Base-by-base conservation (phyloP, 345 rosid genomes). In the Salix purpurea region DNA sequence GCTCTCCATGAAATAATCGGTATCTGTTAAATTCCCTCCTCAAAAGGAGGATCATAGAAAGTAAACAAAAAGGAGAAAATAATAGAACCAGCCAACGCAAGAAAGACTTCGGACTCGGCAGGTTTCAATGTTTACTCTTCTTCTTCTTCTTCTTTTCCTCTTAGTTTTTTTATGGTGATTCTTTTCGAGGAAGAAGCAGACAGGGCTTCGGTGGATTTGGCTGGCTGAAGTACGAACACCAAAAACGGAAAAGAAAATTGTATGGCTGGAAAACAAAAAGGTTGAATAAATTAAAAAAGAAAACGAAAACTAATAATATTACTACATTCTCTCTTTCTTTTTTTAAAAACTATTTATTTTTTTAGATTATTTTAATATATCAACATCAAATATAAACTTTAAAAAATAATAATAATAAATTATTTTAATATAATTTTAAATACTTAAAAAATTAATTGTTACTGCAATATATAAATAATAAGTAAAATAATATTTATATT, bases 1-100 rank as follows among this genome's bases (percentile, higher is more conserved):
- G 62, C 87, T 88, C 83, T 96, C 98, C 99, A 96, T 95, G 76
- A 79, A 10, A 23, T 26, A 4, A 21, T 24, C 40, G n/a, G 18
- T 64, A 23, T 60, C 78, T 69, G 76, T 74, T 50, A 39, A 65
- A 26, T 70, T 68, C 76, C 67, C 52, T 65, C 40, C 30, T 21
- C 37, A 72, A 19, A 58, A 68, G 76, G 80, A 82, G 70, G 65
- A 68, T 58, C 69, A 48, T 26, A 62, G n/a, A n/a, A 4, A 58
- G 67, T 42, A 12, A 46, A 24, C 21, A 72, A 54, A 34, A 36
- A 44, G 12, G 34, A 40, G 42, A 32, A 40, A 54, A 6, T 40
- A 21, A 61, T 15, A n/a, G 37, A 21, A 54, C 39, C 54, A 24
- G 28, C 40, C 24, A 40, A 40, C 44, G 73, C 26, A 60, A 48